Evolutionary conservation across 371 early-diverging fungal genomes (phyloP), one percentile per base, ranked within the genome.

Genomic region (Mortierella sp.): DNA sequence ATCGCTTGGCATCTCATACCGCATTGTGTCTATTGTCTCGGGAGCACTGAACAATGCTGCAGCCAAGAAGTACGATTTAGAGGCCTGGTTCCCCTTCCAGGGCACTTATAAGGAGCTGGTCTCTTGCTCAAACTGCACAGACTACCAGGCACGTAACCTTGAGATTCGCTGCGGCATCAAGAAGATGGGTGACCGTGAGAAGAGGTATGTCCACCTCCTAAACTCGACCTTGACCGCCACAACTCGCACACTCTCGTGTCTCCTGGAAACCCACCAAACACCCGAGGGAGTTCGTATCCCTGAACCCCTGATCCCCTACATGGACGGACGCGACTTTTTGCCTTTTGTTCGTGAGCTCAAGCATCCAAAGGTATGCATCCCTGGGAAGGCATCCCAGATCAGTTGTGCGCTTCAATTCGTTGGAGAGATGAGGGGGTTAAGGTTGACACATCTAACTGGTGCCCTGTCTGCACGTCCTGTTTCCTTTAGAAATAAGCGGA

Each of bases 31-130:
- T 54, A 99, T 90, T 13, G 93, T 97, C 39, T 98, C 99, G 40
- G 99, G 99, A 25, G 99, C 99, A 6, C 88, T 99, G 48, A 99
- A 99, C 87, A 98, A 99, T 79, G 98, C 99, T 48, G 99, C 99
- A 27, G 97, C 99, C 70, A 97, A 98, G 71, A 99, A 99, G 87
- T 99, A 97, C 83, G 99, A 99, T 83, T 82, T 99, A 60, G 99
- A 99, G 85, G 99, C 99, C 28, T 98, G 94, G 93, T 99, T 99
- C 92, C 99, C 99, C 54, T 94, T 88, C 89, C 97, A 98, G 82
- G 94, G 94, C 58, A 94, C 93, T 65, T 99, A 94, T 85, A 97
- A 98, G 88, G 99, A 99, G 84, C 90, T 99, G 29, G 99, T 99
- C 44, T 95, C 96, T 44, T 99, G 99, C 91, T 96, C 96, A 63